Evolutionary conservation across 1,139 yeast genomes (phyloP).

Genomic region (Geotrichum carabidarum): DNA sequence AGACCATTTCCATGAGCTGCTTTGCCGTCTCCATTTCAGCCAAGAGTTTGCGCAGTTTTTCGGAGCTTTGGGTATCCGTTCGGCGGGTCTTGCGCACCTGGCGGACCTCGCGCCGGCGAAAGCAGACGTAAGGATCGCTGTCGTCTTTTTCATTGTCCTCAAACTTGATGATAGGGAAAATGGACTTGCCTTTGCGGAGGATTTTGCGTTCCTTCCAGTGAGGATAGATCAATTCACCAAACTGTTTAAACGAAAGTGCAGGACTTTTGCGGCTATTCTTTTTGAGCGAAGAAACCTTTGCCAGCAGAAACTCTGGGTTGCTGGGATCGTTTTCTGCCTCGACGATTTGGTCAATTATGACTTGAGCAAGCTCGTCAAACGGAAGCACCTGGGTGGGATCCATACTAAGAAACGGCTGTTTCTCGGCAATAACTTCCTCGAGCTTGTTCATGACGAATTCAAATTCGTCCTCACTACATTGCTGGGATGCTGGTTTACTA

Average conservation of each 20-base stretch:
- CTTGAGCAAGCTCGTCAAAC: conserved; percentile 55
- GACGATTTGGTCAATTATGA: conserved; percentile 29
- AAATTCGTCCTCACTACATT: conserved; percentile 74
- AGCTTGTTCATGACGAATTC: conserved; percentile 71
- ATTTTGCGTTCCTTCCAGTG: conserved; percentile 80
- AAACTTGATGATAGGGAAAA: conserved; percentile 71
- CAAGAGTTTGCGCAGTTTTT: conserved; percentile 68
- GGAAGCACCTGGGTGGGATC: conserved; percentile 74
- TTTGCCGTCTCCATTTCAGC: conserved; percentile 75
- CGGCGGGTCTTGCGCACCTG: conserved; percentile 95
- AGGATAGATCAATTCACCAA: conserved; percentile 65
- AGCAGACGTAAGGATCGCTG: conserved; percentile 90
- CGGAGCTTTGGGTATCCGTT: conserved; percentile 87
- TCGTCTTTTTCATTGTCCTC: conserved; percentile 91
- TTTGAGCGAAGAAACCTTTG: conserved; percentile 19
- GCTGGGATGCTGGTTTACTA: conserved; percentile 27
- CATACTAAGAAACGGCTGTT: conserved; percentile 83
- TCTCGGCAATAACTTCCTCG: conserved; percentile 67
- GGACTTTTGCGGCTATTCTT: conserved; percentile 34
- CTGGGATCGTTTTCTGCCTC: conserved; percentile 36
- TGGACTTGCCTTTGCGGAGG: conserved; percentile 60
- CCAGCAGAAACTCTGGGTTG: conserved; percentile 35
- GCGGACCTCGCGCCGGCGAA: conserved; percentile 91
- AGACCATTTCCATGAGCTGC: conserved; percentile 61
- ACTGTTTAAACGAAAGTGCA: conserved; percentile 50